These are phyloP conservation scores for Saccharum officinarum DNA, from an alignment of 176 grass and related monocot species.

Conservation along the genomic window DNA sequence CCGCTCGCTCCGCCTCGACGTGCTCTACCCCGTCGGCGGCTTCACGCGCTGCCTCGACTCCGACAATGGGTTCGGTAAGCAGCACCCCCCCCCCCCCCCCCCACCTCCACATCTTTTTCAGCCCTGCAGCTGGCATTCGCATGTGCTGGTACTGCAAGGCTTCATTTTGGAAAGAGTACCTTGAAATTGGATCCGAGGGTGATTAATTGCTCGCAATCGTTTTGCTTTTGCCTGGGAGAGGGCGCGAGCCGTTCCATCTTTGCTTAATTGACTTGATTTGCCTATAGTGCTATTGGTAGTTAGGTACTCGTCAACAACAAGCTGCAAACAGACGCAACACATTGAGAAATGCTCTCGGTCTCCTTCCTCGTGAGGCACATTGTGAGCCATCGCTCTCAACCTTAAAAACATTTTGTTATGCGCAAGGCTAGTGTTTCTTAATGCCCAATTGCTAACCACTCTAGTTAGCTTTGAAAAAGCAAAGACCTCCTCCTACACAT, in stretches of 20 bases:
- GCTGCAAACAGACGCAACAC: background rate
- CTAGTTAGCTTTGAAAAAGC: background rate
- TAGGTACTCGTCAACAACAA: background rate
- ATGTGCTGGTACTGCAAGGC: background rate
- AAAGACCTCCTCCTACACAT: background rate
- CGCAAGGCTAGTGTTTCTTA: background rate
- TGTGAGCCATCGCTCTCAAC: background rate
- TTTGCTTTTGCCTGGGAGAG: background rate
- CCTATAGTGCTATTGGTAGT: background rate
- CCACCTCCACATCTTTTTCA: background rate
- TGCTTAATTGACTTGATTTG: background rate
- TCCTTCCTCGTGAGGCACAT: background rate
- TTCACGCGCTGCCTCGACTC: constrained; percentile 90
- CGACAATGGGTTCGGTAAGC: constrained; percentile 68
- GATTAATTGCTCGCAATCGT: background rate
- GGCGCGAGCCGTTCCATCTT: background rate
- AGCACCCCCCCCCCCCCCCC: background rate
- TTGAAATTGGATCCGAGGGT: background rate
- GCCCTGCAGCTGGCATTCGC: background rate
- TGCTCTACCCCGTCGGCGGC: constrained; percentile 81
- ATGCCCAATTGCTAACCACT: background rate
- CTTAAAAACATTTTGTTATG: background rate
- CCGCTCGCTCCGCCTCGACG: constrained; percentile 70
- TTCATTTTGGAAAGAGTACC: background rate
- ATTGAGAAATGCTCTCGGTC: background rate